Base-by-base conservation (phyloP, 2,329 filamentous ascomycete species). In the Sarocladium oryzae region DNA sequence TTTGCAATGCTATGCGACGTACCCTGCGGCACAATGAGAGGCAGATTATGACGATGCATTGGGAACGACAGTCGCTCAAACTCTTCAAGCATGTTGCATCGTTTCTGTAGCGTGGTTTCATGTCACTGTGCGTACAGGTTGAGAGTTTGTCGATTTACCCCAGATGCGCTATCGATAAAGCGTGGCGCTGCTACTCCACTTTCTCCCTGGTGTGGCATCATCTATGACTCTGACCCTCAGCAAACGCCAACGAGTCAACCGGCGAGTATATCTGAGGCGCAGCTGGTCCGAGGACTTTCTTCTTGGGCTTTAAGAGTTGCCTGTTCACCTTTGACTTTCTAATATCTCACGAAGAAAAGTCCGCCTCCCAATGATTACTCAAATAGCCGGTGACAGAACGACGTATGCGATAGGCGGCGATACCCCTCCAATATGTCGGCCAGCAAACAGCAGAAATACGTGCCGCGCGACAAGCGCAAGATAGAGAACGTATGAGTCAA, bases 401-500 rank as follows among this genome's bases (percentile, higher is more conserved):
- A 33, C 26, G 6, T n/a, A 48, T 48, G 43, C 26, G 28, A 8
- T 15, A 23, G 43, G 43, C 21, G 40, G 40, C 20, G 28, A 48
- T 48, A 48, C 28, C 43, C 28, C 43, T 48, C 26, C 58, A 70
- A 51, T 55, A 85, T 84, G 81, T 69, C 79, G 23, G 6, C 46
- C 28, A 70, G 63, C 52, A 81, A 76, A 70, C 60, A 70, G 59
- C 66, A 69, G 53, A 88, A 85, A 66, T 78, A 84, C 63, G 79
- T 84, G 53, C 78, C 81, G 36, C 84, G 89, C 62, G 91, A 96
- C 69, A 82, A 87, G 68, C 85, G 89, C 59, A 89, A 88, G 71
- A 90, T 90, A 59, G 91, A 96, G 72, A 82, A 88, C 55, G 89
- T 92, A 79, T 48, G 46, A 26, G 30, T 23, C 28, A 26, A 6